Conservation (phyloP, 768 basidiomycete genomes). For the Mycena galopus region DNA sequence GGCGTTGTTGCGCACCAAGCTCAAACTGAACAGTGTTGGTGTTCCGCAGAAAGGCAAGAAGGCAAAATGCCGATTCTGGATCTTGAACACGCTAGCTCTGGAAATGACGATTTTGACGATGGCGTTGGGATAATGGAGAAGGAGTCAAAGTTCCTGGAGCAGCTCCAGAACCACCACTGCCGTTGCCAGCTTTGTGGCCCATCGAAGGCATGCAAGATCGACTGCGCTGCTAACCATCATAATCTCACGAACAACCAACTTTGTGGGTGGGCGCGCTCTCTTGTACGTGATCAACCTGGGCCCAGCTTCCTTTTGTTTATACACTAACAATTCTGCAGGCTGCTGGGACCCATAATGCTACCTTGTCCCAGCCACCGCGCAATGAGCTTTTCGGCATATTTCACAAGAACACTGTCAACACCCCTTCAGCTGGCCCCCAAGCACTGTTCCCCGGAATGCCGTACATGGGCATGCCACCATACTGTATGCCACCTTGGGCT, state of each 20-base stretch:
- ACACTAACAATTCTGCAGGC: neutral
- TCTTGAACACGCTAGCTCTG: slow-evolving; percentile 12
- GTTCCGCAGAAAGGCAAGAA: neutral
- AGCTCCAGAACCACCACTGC: slow-evolving; percentile 3
- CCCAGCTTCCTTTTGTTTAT: neutral
- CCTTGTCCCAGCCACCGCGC: slow-evolving; percentile 11
- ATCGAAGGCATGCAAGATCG: slow-evolving; percentile 21
- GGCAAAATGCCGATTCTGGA: slow-evolving; percentile 7
- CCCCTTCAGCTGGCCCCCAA: no score
- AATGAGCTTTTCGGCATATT: slow-evolving; percentile 10
- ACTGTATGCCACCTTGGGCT: no score
- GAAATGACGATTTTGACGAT: slow-evolving; percentile 16
- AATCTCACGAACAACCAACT: neutral
- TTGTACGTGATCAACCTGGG: neutral
- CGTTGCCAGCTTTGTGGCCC: slow-evolving; percentile 17
- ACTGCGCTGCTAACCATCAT: neutral
- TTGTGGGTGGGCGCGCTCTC: neutral
- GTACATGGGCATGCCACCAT: no score
- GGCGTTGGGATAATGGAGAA: slow-evolving; percentile 16
- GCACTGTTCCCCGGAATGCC: no score
- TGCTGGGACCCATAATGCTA: slow-evolving; percentile 8
- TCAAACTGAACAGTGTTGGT: neutral
- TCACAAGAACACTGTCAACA: neutral
- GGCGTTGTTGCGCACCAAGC: neutral
- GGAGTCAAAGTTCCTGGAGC: neutral